Conservation (phyloP, 768 basidiomycete species). For the Calocybe gangraenosa region DNA sequence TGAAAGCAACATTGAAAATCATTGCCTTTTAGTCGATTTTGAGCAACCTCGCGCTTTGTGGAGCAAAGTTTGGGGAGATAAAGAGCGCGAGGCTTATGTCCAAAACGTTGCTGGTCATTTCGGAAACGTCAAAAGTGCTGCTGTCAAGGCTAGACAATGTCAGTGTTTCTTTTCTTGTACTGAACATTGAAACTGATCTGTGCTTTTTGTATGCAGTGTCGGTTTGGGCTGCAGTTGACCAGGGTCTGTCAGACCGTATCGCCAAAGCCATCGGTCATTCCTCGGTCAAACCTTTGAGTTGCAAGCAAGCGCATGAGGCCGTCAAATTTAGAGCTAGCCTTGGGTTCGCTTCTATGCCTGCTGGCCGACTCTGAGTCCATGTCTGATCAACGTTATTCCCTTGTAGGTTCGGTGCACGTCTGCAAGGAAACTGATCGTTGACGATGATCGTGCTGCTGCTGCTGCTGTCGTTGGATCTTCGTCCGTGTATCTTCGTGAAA, state of each 20-base stretch:
- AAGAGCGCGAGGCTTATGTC: constrained; percentile 56
- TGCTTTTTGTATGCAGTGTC: constrained; percentile 42
- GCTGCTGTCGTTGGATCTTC: too few species aligned
- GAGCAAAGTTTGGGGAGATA: constrained; percentile 61
- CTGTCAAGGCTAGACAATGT: constrained; percentile 65
- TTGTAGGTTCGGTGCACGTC: constrained; percentile 9
- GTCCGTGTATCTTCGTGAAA: too few species aligned
- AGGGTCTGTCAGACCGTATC: constrained; percentile 69
- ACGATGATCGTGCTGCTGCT: too few species aligned
- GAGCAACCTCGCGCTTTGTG: constrained; percentile 78
- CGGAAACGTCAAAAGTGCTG: constrained; percentile 52
- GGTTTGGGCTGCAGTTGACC: constrained; percentile 77
- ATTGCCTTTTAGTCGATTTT: constrained; percentile 59
- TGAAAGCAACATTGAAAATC: neutral
- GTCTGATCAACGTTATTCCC: constrained; percentile 3
- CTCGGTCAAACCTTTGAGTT: constrained; percentile 52
- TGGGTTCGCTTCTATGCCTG: constrained; percentile 21
- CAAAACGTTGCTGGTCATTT: constrained; percentile 66
- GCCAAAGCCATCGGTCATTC: constrained; percentile 68
- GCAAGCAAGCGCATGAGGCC: constrained; percentile 57
- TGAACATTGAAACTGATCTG: neutral
- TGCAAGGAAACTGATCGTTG: too few species aligned
- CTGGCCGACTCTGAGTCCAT: constrained; percentile 11
- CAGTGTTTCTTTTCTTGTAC: constrained; percentile 24
- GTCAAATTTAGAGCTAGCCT: constrained; percentile 45